Base-by-base conservation (phyloP, 768 basidiomycete genomes). In the Tylopilus balloui region DNA sequence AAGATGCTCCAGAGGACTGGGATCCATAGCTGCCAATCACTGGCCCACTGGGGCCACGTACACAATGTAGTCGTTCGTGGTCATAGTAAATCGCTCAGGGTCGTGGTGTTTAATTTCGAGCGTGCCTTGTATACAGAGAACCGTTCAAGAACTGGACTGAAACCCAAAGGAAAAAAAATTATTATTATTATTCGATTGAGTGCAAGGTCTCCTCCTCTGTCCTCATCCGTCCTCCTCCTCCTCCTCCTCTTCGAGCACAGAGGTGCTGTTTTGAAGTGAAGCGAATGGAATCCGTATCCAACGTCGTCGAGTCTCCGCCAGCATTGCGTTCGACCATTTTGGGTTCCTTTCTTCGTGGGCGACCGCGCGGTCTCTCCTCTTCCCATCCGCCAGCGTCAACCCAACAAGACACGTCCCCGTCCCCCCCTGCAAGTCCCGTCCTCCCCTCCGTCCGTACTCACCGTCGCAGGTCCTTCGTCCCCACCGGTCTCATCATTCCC, bases 331-430 rank as follows among this genome's bases (percentile, higher is more conserved):
- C 65, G 53, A 82, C 82, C 52, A 86, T 89, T 65, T 75, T 89
- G 40, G 81, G 84, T 50, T 82, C 81, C 44, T 81, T 88, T 66
- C 74, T 89, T 52, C 80, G 86, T 51, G 79, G 78, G 39, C 73
- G 86, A 53, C 84, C 84, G 15, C 75, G 84, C 57, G 85, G 83
- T 63, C 71, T 77, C 38, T 85, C 84, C 27, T 77, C 81, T 65
- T 81, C 82, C 19, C 78, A 81, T 37, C 51, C 52, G 39, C 48
- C 60, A 57, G 39, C 34, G 29, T 13, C 48, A 36, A 23, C 36
- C 9, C 63, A 61, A 31, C 63, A 52, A 49, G 70, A 69, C 48
- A 63, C 62, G 21, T 64, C 69, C 68, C 69, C 78, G 6, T 78
- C 79, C 0, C 75, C 76, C 0, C 69, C 73, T 2, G 69, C 73